These are phyloP conservation scores for Mortierella sp. DNA, from an alignment of 371 early-diverging fungal species.

Conservation along the genomic window DNA sequence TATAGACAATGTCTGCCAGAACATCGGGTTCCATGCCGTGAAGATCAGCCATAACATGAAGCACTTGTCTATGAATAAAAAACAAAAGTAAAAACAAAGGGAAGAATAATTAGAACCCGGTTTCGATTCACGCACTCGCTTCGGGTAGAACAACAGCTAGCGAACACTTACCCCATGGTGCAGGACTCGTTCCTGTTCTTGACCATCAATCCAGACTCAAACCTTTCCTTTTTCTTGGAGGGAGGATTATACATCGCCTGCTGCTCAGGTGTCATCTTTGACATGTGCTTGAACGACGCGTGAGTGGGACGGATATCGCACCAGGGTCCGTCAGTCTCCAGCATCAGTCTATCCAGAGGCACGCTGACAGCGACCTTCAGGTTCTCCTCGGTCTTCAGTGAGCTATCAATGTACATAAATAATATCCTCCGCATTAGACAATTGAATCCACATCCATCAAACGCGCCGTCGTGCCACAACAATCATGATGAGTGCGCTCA, in stretches of 20 bases:
- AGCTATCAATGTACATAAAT: constrained; percentile 50
- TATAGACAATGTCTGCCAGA: constrained; percentile 68
- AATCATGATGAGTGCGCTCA: constrained; percentile 7
- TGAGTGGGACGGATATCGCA: constrained; percentile 96
- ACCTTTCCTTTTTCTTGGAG: constrained; percentile 79
- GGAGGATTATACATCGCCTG: constrained; percentile 60
- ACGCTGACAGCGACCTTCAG: constrained; percentile 82
- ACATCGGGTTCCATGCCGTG: constrained; percentile 63
- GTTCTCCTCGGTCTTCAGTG: constrained; percentile 91
- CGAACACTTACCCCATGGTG: constrained; percentile 68
- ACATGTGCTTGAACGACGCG: constrained; percentile 77
- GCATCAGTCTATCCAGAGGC: constrained; percentile 88
- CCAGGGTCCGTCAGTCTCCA: constrained; percentile 98
- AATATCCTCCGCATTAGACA: background rate
- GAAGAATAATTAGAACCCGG: background rate
- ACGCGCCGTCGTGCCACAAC: no score
- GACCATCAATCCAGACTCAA: constrained; percentile 77
- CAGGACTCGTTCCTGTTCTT: constrained; percentile 93
- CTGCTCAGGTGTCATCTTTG: constrained; percentile 51
- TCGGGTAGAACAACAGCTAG: background rate
- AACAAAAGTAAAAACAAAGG: background rate
- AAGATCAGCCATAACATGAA: constrained; percentile 71
- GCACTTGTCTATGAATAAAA: constrained; percentile 64
- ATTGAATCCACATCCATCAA: no score
- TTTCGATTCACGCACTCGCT: background rate